Base-by-base conservation (phyloP, 495 filamentous ascomycete species). In the Talaromyces stipitatus region DNA sequence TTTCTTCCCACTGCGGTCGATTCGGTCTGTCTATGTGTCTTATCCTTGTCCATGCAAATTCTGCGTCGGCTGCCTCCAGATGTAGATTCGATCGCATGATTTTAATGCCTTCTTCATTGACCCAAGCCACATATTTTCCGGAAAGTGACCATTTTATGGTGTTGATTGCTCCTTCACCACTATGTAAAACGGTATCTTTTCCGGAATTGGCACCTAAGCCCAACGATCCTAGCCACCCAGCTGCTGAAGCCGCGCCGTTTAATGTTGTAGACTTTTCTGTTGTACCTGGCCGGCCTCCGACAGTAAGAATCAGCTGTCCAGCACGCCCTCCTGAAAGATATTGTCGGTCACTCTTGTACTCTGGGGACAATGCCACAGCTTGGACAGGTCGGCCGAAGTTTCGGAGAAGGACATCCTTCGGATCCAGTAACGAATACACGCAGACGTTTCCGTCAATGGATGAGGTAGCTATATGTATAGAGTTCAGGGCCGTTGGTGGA, bases 391-490 rank as follows among this genome's bases (percentile, higher is more conserved):
- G 80, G 1, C 90, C 91, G 75, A 97, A 98, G 65, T 97, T 97
- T 41, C 95, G 84, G 27, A 97, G 70, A 30, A 86, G 82, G 3
- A 97, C 90, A 71, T 97, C 94, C 59, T 82, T 87, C 4, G 81
- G 73, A 60, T 89, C 86, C 18, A 91, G 77, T 29, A 97, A 67
- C 1, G 91, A 95, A 45, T 86, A 82, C 20, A 97, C 81, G 58
- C 94, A 97, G 8, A 97, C 87, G 61, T 96, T 91, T 24, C 94
- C 94, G 67, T 98, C 94, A 62, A 96, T 90, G 0, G 95, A 97
- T 14, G 95, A 89, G 2, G 91, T 92, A 2, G 86, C 94, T 59
- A 97, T 90, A 70, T 94, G 85, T 43, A 97, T 94, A 33, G 86
- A 85, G 61, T 96, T 96, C 7, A 88, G 90, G 0, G 90, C 85